Evolutionary conservation across 2,329 filamentous ascomycete genomes (phyloP).

Genomic region (Dothideomycetidae sp.): DNA sequence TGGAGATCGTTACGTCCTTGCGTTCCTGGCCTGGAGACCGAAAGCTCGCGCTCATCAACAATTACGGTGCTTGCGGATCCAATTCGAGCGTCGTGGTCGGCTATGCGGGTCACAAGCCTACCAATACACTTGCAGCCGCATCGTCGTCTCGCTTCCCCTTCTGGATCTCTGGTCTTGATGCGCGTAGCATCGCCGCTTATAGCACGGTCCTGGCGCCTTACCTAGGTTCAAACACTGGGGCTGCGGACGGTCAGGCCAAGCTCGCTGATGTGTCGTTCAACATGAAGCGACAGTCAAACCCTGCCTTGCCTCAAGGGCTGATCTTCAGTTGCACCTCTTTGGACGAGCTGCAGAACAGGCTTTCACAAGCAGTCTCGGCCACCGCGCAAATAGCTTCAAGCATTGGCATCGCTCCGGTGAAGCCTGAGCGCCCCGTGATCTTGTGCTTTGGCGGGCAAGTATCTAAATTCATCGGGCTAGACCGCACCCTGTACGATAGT

Average conservation of each 20-base stretch:
- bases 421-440: slow-evolving; percentile 19
- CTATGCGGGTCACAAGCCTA: too few species aligned
- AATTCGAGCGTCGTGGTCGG: too few species aligned
- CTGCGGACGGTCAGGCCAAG: too few species aligned
- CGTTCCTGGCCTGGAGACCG: background rate
- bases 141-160: too few species aligned
- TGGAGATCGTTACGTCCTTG: background rate
- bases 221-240: too few species aligned
- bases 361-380: background rate
- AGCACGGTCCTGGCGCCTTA: too few species aligned
- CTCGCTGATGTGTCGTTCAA: too few species aligned
- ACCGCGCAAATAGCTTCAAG: background rate
- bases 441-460: slow-evolving; percentile 27
- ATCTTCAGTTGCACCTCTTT: background rate
- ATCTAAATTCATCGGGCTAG: slow-evolving; percentile 11
- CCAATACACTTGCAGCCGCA: too few species aligned
- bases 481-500: slow-evolving; percentile 2
- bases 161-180: too few species aligned
- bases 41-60: background rate
- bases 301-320: background rate
- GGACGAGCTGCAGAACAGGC: background rate
- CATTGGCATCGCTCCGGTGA: slow-evolving; percentile 2
- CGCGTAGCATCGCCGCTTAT: too few species aligned
- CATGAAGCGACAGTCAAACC: background rate
- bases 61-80: too few species aligned